Evolutionary conservation across 2,329 filamentous ascomycete species (phyloP).

Genomic region (Aspergillus sp.): DNA sequence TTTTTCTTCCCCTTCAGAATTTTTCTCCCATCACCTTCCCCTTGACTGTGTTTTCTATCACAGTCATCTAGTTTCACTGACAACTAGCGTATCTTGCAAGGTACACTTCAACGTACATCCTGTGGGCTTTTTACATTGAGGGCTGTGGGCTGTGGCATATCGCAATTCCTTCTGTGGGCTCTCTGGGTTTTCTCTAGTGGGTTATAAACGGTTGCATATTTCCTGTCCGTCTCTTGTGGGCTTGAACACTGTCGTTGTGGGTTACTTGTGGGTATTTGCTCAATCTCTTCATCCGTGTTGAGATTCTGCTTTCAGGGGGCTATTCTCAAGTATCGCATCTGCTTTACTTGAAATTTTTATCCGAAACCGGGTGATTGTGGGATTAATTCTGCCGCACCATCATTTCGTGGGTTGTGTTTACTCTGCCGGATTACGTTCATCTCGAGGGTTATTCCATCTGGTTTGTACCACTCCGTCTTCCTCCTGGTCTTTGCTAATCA

Average conservation of each 20-base stretch:
- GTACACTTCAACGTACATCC: slow-evolving; percentile 36
- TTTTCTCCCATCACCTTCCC: slow-evolving; percentile 8
- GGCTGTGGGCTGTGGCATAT: slow-evolving; percentile 44
- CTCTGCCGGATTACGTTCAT: slow-evolving; percentile 1
- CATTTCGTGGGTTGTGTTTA: slow-evolving; percentile 17
- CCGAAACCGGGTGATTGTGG: slow-evolving; percentile 37
- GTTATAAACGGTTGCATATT: slow-evolving; percentile 41
- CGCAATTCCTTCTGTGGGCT: slow-evolving; percentile 43
- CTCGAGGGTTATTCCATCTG: neutral
- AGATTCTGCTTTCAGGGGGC: slow-evolving; percentile 15
- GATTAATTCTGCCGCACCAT: slow-evolving; percentile 37
- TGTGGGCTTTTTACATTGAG: slow-evolving; percentile 41
- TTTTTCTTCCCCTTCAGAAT: slow-evolving; percentile 6
- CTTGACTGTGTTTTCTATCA: slow-evolving; percentile 16
- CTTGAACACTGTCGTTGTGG: slow-evolving; percentile 43
- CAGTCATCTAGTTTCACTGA: slow-evolving; percentile 22
- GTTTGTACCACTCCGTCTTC: neutral
- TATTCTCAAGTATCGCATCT: slow-evolving; percentile 15
- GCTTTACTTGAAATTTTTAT: slow-evolving; percentile 29
- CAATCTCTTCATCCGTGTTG: slow-evolving; percentile 17
- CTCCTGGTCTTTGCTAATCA: slow-evolving; percentile 9
- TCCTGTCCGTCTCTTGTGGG: slow-evolving; percentile 45
- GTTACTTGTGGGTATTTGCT: slow-evolving; percentile 40
- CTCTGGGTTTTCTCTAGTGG: slow-evolving; percentile 39
- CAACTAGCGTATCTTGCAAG: slow-evolving; percentile 32